Percentiles rank a stretch among this genome's conserved stretches.
Conservation (phyloP, 148 eudicot genomes). For the Rhododendron henanense region DNA sequence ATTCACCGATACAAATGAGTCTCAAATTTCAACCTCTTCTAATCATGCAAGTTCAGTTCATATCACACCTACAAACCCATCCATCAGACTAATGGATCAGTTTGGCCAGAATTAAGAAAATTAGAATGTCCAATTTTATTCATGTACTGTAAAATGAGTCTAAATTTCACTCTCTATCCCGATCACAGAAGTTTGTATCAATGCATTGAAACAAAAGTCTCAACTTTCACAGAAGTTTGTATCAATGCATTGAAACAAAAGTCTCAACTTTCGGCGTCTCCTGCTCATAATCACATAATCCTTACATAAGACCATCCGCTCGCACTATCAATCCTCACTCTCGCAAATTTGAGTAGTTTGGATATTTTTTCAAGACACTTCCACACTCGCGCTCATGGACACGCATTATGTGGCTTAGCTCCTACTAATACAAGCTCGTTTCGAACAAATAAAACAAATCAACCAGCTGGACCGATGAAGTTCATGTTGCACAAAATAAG, state of each 20-base stretch:
- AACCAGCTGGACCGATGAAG: background rate
- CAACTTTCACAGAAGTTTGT: background rate
- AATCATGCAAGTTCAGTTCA: background rate
- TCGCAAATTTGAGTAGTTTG: background rate
- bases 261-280: background rate
- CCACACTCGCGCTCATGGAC: background rate
- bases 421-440: background rate
- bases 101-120: background rate
- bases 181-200: background rate
- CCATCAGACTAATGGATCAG: background rate
- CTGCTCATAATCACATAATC: background rate
- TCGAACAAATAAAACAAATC: background rate
- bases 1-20: background rate
- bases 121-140: background rate
- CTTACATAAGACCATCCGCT: background rate
- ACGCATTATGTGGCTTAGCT: background rate
- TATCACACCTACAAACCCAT: background rate
- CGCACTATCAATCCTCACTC: too few relatives aligned
- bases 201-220: background rate
- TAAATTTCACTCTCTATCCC: background rate
- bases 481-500: background rate
- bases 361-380: background rate
- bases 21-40: background rate
- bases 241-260: background rate
- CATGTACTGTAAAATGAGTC: background rate